Base-by-base conservation (phyloP, 2,329 filamentous ascomycete species). In the Stemphylium beticola region DNA sequence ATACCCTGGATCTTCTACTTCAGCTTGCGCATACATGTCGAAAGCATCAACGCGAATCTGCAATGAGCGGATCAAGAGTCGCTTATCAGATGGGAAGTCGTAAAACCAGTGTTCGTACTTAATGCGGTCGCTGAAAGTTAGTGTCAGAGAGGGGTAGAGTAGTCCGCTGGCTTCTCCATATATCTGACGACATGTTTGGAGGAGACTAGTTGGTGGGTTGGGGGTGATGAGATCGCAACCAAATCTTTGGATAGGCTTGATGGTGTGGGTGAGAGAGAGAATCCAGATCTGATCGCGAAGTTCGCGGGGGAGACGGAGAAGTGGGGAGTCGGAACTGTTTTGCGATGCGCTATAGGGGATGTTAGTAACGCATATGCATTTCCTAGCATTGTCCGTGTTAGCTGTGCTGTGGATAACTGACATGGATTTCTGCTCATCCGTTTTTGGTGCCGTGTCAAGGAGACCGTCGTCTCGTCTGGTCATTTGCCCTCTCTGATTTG, bases 221-320 rank as follows among this genome's bases (percentile, higher is more conserved):
- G 12, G 4, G 17, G 22, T 24, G 6, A 24, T 24, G 22, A 7
- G 22, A 24, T 24, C 6, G 22, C 22, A 24, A 7, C 22, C 22
- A 34, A 34, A 18, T 18, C 6, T 48, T 15, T 7, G 12, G 4
- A 5, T 14, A 2, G 37, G 36, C 24, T 24, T 40, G 14, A 18
- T 24, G 17, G 37, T 41, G 7, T 15, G 26, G 12, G 37, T 22
- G 15, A 52, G 37, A 4, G 36, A 24, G 32, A 52, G 17, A 5
- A 29, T 26, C 49, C 49, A 52, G 8, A 52, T 40, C 15, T 39
- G 41, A 33, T 52, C 42, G 12, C 49, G 38, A 14, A 52, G 6
- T 26, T 52, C 49, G 10, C 41, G 33, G 4, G 49, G 49, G 14
- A 52, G 26, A n/a, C 49, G 41, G 4, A 52, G 26, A 7, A 52